phyloP scores from a whole-genome alignment of 192 early-diverging fungal species.

The Coemansia sp. region DNA sequence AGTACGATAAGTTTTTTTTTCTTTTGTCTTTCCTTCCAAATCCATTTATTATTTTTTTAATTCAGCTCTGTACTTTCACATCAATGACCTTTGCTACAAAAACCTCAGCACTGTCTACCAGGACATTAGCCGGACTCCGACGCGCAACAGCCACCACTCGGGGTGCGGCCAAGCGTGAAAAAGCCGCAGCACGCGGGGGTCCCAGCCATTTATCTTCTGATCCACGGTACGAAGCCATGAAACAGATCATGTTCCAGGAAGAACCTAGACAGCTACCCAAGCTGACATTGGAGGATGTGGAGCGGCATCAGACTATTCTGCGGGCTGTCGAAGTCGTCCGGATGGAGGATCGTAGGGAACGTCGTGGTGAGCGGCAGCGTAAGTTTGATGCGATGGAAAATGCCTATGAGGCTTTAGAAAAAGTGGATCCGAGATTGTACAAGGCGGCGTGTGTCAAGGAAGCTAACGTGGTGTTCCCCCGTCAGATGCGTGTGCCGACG shows the following conservation, averaged over 20 bases:
- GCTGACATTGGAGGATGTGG: slow-evolving; percentile 58
- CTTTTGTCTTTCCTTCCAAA: too few relatives aligned
- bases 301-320: slow-evolving; percentile 70
- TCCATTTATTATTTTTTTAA: too few relatives aligned
- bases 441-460: slow-evolving; percentile 62
- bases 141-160: slow-evolving; percentile 5
- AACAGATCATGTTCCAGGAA: slow-evolving; percentile 66
- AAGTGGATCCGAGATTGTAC: slow-evolving; percentile 61
- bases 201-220: slow-evolving; percentile 44
- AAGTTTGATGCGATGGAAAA: slow-evolving; percentile 66
- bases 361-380: slow-evolving; percentile 46
- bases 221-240: slow-evolving; percentile 68
- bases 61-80: too few relatives aligned
- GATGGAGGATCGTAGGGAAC: slow-evolving; percentile 52
- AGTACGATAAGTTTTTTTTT: too few relatives aligned
- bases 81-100: not conserved
- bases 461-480: slow-evolving; percentile 63
- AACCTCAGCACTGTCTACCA: not conserved
- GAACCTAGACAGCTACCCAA: slow-evolving; percentile 47
- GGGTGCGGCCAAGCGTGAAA: slow-evolving; percentile 5
- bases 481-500: slow-evolving; percentile 71
- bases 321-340: slow-evolving; percentile 66
- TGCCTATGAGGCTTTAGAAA: slow-evolving; percentile 68
- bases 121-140: not conserved
- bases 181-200: slow-evolving; percentile 5